Evolutionary conservation across 352 stramenopile species (phyloP).

Genomic region (Globisporangium radiosum): DNA sequence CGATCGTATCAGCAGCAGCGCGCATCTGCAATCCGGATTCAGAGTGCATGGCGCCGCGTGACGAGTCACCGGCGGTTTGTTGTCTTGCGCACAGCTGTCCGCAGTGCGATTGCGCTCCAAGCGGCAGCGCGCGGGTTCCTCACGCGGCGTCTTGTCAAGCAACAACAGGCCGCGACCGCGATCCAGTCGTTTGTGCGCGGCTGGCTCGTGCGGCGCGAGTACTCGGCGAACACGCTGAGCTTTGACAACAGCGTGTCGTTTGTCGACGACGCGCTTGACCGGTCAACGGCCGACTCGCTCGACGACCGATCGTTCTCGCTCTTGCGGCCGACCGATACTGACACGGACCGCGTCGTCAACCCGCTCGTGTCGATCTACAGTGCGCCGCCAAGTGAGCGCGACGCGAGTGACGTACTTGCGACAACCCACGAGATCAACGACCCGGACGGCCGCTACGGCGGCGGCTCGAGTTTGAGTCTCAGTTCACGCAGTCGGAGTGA

Average conservation of each 20-base stretch:
- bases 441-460: slow-evolving; percentile 32
- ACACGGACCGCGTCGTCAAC: slow-evolving; percentile 25
- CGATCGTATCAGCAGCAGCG: slow-evolving; percentile 42
- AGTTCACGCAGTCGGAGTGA: neutral
- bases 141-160: slow-evolving; percentile 30
- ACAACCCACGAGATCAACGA: slow-evolving; percentile 34
- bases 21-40: slow-evolving; percentile 39
- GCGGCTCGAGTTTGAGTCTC: slow-evolving; percentile 1
- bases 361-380: slow-evolving; percentile 49
- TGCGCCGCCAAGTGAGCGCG: slow-evolving; percentile 48
- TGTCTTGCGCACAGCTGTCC: slow-evolving; percentile 25
- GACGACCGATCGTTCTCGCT: slow-evolving; percentile 33
- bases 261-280: slow-evolving; percentile 42
- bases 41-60: slow-evolving; percentile 44
- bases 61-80: slow-evolving; percentile 42
- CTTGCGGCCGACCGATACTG: slow-evolving; percentile 15
- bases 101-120: slow-evolving; percentile 49
- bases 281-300: slow-evolving; percentile 41
- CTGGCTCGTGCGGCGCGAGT: slow-evolving; percentile 74
- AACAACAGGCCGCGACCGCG: slow-evolving; percentile 35
- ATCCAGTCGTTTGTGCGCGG: slow-evolving; percentile 80
- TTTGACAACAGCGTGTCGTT: slow-evolving; percentile 76
- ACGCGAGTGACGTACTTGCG: slow-evolving; percentile 21
- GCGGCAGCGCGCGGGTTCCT: slow-evolving; percentile 38
- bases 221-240: slow-evolving; percentile 72